Conservation (phyloP, 208 protist species). For the Leishmania turanica region DNA sequence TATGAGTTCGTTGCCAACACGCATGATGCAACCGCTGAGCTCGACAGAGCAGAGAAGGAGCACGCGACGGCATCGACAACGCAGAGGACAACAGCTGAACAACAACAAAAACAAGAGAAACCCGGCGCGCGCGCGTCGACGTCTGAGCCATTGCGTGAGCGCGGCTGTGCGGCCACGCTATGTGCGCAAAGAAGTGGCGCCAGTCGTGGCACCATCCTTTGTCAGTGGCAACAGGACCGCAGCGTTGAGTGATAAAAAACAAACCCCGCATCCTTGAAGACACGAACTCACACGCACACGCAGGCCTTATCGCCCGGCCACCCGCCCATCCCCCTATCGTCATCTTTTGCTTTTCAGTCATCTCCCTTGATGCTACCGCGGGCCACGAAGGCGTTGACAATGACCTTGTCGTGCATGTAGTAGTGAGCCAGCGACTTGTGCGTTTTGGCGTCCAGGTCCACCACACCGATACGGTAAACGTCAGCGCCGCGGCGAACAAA, state of each 20-base stretch:
- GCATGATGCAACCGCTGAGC: neutral
- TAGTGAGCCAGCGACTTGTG: conserved; percentile 76
- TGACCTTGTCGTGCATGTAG: conserved; percentile 46
- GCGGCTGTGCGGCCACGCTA: neutral
- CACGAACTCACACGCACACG: neutral
- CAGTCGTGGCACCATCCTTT: neutral
- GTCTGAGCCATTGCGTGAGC: neutral
- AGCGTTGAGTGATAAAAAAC: neutral
- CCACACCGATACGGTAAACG: conserved; percentile 62
- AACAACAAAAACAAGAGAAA: neutral
- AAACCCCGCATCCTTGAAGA: neutral
- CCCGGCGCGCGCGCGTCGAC: neutral
- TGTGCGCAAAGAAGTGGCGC: neutral
- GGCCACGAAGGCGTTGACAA: conserved; percentile 46
- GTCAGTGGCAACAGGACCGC: neutral
- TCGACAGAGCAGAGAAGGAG: conserved; percentile 1
- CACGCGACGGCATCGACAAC: neutral
- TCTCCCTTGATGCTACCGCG: neutral
- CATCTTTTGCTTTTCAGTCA: neutral
- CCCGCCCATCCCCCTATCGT: neutral
- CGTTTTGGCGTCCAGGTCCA: conserved; percentile 75
- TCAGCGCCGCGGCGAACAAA: conserved; percentile 23
- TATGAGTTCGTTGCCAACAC: neutral
- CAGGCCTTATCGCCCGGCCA: neutral
- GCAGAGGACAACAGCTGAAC: neutral